Evolutionary conservation across 2,329 filamentous ascomycete genomes (phyloP).

Genomic region (Ophiocordyceps unilateralis): DNA sequence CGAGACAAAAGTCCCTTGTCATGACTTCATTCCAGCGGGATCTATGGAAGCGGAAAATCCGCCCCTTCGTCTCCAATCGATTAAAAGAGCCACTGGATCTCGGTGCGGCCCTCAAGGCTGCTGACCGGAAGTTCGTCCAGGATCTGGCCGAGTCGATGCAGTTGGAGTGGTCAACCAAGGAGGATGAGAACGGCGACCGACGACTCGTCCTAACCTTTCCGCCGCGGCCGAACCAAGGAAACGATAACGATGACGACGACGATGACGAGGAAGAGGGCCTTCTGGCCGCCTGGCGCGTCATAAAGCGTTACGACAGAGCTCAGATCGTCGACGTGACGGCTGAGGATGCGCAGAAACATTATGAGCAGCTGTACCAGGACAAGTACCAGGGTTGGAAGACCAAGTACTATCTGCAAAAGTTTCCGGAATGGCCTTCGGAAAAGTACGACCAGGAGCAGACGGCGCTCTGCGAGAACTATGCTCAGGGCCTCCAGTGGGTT

Average conservation of each 20-base stretch:
- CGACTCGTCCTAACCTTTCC: slow-evolving; percentile 35
- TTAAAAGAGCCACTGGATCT: slow-evolving; percentile 52
- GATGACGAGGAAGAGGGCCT: slow-evolving; percentile 57
- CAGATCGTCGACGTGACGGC: slow-evolving; percentile 63
- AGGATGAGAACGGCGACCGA: slow-evolving; percentile 37
- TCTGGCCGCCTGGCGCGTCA: slow-evolving; percentile 66
- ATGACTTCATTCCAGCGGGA: slow-evolving; percentile 69
- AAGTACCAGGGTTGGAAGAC: slow-evolving; percentile 92
- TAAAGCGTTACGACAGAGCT: slow-evolving; percentile 83
- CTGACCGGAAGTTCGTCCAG: slow-evolving; percentile 85
- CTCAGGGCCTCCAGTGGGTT: slow-evolving; percentile 95
- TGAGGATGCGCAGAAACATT: slow-evolving; percentile 61
- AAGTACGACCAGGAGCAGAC: slow-evolving; percentile 60
- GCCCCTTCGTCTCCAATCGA: slow-evolving; percentile 63
- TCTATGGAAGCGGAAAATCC: slow-evolving; percentile 63
- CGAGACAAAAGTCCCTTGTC: slow-evolving; percentile 41
- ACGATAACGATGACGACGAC: slow-evolving; percentile 48
- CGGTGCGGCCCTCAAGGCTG: slow-evolving; percentile 53
- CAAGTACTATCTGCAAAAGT: slow-evolving; percentile 81
- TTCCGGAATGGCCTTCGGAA: slow-evolving; percentile 66
- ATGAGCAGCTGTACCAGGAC: slow-evolving; percentile 72
- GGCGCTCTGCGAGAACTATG: slow-evolving; percentile 84
- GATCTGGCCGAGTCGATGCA: slow-evolving; percentile 54
- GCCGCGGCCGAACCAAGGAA: slow-evolving; percentile 29
- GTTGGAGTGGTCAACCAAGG: slow-evolving; percentile 38